phyloP scores from a whole-genome alignment of 2,329 filamentous ascomycete species.

The Xenosphaeropsis pyriputrescens region DNA sequence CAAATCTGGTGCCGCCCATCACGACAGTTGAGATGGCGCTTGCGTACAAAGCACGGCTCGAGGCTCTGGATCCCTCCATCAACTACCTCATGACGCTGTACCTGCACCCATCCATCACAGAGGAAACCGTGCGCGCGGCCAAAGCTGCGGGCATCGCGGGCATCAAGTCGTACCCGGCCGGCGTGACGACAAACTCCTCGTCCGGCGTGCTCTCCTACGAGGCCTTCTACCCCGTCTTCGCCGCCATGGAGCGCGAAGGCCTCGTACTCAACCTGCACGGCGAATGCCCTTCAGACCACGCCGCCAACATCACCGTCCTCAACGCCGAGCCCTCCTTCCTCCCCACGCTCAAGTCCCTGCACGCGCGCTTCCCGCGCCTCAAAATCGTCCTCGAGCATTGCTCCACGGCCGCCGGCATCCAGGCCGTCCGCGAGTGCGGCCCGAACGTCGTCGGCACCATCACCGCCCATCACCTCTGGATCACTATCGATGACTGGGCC shows the following conservation, averaged over 20 bases:
- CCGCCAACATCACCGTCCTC: constrained; percentile 34
- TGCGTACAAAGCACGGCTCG: constrained; percentile 47
- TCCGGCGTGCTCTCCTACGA: constrained; percentile 57
- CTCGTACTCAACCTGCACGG: constrained; percentile 90
- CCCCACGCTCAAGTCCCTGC: constrained; percentile 61
- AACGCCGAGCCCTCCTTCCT: constrained; percentile 68
- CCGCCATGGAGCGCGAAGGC: constrained; percentile 74
- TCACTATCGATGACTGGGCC: constrained; percentile 66
- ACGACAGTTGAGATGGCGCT: constrained; percentile 47
- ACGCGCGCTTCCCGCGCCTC: constrained; percentile 59
- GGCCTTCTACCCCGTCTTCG: constrained; percentile 64
- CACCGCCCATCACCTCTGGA: constrained; percentile 73
- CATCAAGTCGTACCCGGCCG: constrained; percentile 13
- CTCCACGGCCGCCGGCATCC: constrained; percentile 68
- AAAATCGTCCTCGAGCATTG: constrained; percentile 70
- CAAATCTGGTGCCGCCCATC: constrained; percentile 50
- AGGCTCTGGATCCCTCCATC: constrained; percentile 44
- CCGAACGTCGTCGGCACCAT: constrained; percentile 67
- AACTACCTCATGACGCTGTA: constrained; percentile 62
- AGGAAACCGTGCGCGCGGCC: constrained; percentile 12
- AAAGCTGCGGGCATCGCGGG: constrained; percentile 14
- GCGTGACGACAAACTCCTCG: constrained; percentile 49
- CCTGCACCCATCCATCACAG: constrained; percentile 10
- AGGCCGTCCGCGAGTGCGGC: constrained; percentile 64
- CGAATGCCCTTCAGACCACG: constrained; percentile 43